Base-by-base conservation (phyloP, 1,284 basidiomycete species). In the Cystobasidiaceae sp. region DNA sequence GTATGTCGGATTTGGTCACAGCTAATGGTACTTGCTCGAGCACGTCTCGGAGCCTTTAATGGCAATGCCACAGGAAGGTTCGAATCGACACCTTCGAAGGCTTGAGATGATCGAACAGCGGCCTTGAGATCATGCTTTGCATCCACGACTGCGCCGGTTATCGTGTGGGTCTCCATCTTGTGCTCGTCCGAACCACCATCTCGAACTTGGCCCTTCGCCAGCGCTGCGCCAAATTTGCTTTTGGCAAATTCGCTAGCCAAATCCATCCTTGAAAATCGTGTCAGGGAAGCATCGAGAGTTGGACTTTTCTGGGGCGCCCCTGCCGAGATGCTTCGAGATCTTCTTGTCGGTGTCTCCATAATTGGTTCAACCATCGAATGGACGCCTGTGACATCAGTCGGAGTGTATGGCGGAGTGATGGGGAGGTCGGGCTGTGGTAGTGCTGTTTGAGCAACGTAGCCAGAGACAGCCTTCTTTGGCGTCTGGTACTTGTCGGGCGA, bases 201-300 rank as follows among this genome's bases (percentile, higher is more conserved):
- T 7, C n/a, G 8, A 28, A 30, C 23, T 28, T 19, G 32, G 13
- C 37, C 37, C 51, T n/a, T 17, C 5, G 58, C 32, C 4, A 23
- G 30, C 6, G 15, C n/a, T 4, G 59, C 51, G 48, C 59, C 59
- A 23, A 62, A 62, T 21, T 43, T 51, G 19, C 46, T 39, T 2
- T 52, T 32, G 34, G 43, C 28, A n/a, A 62, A 45, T 37, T 62
- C 59, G 39, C 59, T 62, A 3, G 45, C 59, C 6, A 62, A 49
- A 62, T 62, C 59, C 13, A 62, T 51, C 11, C 46, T n/a, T n/a
- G 59, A 62, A 33, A 62, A 62, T n/a, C 59, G 59, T 19, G 59
- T 62, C 17, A 62, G 37, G 30, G 48, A 17, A 6, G 46, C 49
- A 21, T 62, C 59, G 15, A 62, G 59, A 19, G 33, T 32, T 8